Base-by-base conservation (phyloP, 768 basidiomycete genomes). In the Neoboletus magnificus region DNA sequence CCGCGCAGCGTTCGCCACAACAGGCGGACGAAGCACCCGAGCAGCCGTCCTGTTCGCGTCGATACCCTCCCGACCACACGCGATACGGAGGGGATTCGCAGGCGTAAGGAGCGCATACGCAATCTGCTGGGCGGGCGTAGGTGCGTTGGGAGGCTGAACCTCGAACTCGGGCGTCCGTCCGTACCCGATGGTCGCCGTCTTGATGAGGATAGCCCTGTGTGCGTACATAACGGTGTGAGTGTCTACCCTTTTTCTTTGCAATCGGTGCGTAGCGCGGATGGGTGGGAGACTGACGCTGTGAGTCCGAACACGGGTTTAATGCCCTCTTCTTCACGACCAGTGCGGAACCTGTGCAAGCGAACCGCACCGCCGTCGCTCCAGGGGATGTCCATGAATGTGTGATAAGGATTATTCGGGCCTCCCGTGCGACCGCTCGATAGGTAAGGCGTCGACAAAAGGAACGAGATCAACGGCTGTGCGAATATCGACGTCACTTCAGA, bases 291-390 rank as follows among this genome's bases (percentile, higher is more conserved):
- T 59, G 67, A 94, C 91, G 92, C 84, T 29, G 93, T 96, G 10
- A 96, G 72, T 9, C 93, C 93, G 61, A 85, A 91, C 0, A 95
- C 82, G n/a, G 93, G 93, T 64, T 92, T 94, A 15, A 91, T 81
- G 0, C 93, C 92, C 15, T 86, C 85, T 3, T 80, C 83, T 67
- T 96, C 93, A 40, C 92, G 76, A 0, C 93, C 93, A 1, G 93
- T 96, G 48, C 93, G 76, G 74, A 96, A 96, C 18, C 78, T 75
- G 71, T 95, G 93, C 59, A 84, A 77, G 23, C 91, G 82, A 18
- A 67, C 15, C 3, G 62, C 52, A 8, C 67, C 70, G 9, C 75
- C 72, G 22, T 76, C 74, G n/a, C 70, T 67, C 67, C 77, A 80
- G 13, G 71, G 65, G 30, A 78, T 63, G 62, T 93, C 92, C 25